A percentile compares a stretch with the other conserved stretches of the same genome.
Conservation (phyloP, 768 basidiomycete species). For the Boletus sp. region DNA sequence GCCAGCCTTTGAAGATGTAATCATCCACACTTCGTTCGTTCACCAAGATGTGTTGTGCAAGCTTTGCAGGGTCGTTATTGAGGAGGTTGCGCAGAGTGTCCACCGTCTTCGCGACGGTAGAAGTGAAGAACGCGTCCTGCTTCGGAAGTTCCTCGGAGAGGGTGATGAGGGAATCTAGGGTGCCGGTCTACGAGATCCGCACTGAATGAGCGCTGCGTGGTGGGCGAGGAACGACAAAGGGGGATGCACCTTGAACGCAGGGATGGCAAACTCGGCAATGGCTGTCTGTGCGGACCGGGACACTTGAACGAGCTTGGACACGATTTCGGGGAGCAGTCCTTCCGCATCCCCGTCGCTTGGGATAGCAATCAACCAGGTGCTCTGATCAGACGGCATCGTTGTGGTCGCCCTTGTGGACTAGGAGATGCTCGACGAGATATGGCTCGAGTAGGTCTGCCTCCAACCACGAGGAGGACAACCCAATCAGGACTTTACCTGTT, state of each 20-base stretch:
- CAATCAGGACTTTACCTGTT: slow-evolving; percentile 5
- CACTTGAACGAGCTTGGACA: slow-evolving; percentile 57
- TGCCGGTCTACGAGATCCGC: slow-evolving; percentile 68
- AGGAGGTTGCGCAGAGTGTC: slow-evolving; percentile 89
- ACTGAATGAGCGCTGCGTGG: slow-evolving; percentile 4
- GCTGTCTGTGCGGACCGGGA: slow-evolving; percentile 48
- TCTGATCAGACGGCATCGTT: slow-evolving; percentile 93
- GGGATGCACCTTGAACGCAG: slow-evolving; percentile 82
- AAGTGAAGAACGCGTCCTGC: slow-evolving; percentile 83
- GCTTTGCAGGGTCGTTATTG: slow-evolving; percentile 79
- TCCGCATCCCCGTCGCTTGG: slow-evolving; percentile 86
- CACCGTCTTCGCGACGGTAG: slow-evolving; percentile 85
- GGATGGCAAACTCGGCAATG: slow-evolving; percentile 68
- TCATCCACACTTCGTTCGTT: slow-evolving; percentile 77
- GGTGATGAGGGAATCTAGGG: slow-evolving; percentile 81
- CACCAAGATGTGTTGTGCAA: slow-evolving; percentile 71
- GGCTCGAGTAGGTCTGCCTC: not conserved
- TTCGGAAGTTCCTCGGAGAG: slow-evolving; percentile 94
- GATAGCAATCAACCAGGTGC: slow-evolving; percentile 88
- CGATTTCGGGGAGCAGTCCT: slow-evolving; percentile 62
- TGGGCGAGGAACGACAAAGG: not conserved
- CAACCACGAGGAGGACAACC: not conserved
- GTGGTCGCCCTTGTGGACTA: slow-evolving; percentile 6
- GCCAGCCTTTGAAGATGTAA: slow-evolving; percentile 79
- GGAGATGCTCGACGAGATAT: slow-evolving; percentile 2